Evolutionary conservation across 345 rosid species (phyloP), one percentile per base, ranked within the genome.

Genomic region (Populus alba): DNA sequence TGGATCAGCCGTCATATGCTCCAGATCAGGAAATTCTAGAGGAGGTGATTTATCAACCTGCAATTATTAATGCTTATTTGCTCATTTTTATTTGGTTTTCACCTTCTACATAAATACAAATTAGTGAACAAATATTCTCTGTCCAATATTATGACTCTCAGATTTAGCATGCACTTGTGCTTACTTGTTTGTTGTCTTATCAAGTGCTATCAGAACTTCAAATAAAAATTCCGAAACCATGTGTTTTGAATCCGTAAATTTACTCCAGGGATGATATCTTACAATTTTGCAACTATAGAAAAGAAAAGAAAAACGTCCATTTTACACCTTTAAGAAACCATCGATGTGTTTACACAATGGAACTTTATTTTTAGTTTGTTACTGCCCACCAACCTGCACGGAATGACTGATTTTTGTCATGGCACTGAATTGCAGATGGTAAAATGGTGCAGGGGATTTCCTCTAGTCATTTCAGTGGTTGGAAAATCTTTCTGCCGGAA

Each of bases 401-500:
- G 20, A 78, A 4, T 70, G 23, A 41, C 39, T 31, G 62, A 43
- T 43, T 59, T 39, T 22, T 31, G 15, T 66, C 25, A n/a, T 81
- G 37, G 59, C 17, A 37, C 16, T 68, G 25, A 31, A 72, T 71
- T 73, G 66, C 82, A 82, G 85, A 67, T 79, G 13, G 77, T 82
- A 73, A 57, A 68, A 38, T 29, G 31, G 63, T 82, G 77, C 43
- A 67, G 72, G 59, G 82, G 85, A 66, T 79, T 75, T 66, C 82
- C 85, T 16, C 29, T 82, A 49, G 80, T 78, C 43, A 53, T 82
- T 75, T 33, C 77, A 4, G 80, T 82, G 47, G 68, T 79, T 35
- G 82, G 82, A 18, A 75, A 51, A 67, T 71, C 85, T 9, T 69
- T 82, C 1, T 16, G 70, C 13, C 27, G 75, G 57, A 57, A 79